A percentile compares a stretch with the other conserved stretches of the same genome.
Evolutionary conservation across 1,284 basidiomycete species (phyloP).

Genomic region (Salmacisia buchloeana): DNA sequence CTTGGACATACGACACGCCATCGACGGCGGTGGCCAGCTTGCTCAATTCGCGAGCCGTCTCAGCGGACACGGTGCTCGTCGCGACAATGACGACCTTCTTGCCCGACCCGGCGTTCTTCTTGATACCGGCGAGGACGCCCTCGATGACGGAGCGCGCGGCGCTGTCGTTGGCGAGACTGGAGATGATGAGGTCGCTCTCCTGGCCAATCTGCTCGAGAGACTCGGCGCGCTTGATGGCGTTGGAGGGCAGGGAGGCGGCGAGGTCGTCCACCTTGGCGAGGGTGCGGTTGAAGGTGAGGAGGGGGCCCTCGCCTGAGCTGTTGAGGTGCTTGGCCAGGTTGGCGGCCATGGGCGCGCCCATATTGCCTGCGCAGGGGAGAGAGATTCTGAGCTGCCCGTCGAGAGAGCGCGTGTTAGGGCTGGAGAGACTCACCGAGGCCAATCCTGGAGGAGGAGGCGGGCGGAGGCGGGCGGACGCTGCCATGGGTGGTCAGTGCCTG

Average conservation of each 20-base stretch:
- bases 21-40: background rate
- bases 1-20: constrained; percentile 28
- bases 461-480: no score
- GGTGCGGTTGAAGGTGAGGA: constrained; percentile 64
- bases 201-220: constrained; percentile 59
- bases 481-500: no score
- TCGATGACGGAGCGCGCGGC: constrained; percentile 67
- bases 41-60: constrained; percentile 3
- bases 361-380: no score
- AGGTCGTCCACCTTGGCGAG: constrained; percentile 58
- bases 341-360: constrained; percentile 68
- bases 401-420: background rate
- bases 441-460: background rate
- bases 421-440: background rate
- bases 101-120: constrained; percentile 24
- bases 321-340: constrained; percentile 63
- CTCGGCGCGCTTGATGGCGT: constrained; percentile 59
- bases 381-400: constrained; percentile 17
- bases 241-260: constrained; percentile 57
- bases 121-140: constrained; percentile 58
- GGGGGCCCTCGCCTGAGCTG: constrained; percentile 23
- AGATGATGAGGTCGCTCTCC: constrained; percentile 74
- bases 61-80: constrained; percentile 11
- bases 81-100: constrained; percentile 4
- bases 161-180: constrained; percentile 68